A percentile compares a stretch with the other conserved stretches of the same genome.
phyloP scores from a whole-genome alignment of 129 eudicot species.

The Pseudognaphalium luteoalbum region DNA sequence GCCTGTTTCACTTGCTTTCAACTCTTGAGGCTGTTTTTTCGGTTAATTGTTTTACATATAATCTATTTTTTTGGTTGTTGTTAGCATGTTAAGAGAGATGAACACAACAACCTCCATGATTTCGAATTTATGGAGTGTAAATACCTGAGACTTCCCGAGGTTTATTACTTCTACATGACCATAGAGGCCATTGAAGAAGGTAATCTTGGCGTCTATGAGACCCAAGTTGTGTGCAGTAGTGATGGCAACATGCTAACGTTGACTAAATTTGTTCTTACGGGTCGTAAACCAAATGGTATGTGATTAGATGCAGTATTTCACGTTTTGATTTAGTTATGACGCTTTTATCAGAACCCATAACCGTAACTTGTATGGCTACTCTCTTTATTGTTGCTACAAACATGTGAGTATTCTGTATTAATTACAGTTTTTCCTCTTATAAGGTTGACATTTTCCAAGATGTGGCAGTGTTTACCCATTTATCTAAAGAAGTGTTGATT shows the following conservation, averaged over 20 bases:
- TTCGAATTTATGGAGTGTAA: constrained; percentile 10
- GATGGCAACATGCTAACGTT: not conserved
- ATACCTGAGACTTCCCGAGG: not conserved
- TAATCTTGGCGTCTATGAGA: not conserved
- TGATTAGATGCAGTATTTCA: not conserved
- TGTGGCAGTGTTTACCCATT: not conserved
- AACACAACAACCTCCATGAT: constrained; percentile 9
- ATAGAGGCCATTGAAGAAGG: not conserved
- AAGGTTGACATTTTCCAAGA: not conserved
- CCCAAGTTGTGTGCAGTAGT: not conserved
- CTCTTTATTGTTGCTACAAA: not conserved
- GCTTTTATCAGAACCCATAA: not conserved
- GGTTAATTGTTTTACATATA: not conserved
- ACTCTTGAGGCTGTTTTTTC: not conserved
- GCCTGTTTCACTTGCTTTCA: not conserved
- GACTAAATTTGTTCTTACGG: not conserved
- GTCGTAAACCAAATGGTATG: not conserved
- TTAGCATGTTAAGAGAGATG: not conserved
- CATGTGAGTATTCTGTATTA: not conserved
- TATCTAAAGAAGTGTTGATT: not conserved
- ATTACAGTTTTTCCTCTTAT: too few species aligned
- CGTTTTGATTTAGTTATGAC: not conserved
- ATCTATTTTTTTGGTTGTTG: not conserved
- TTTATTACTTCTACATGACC: not conserved
- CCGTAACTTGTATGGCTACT: not conserved